Conservation (phyloP, 768 basidiomycete species). For the Boletus insuetus region DNA sequence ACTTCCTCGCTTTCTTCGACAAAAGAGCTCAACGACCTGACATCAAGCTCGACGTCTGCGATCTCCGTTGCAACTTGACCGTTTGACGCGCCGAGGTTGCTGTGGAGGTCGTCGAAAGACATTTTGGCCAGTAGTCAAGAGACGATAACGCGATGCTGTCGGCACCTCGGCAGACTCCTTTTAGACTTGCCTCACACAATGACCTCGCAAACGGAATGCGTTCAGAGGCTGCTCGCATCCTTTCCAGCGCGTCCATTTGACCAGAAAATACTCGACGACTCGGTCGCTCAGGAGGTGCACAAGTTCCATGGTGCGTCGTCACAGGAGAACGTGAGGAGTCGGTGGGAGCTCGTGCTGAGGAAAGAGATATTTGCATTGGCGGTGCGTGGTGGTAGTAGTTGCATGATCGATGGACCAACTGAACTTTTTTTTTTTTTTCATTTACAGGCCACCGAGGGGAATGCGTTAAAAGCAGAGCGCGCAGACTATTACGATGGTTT, state of each 20-base stretch:
- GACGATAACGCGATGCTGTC: slow-evolving; percentile 16
- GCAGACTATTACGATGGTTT: slow-evolving; percentile 61
- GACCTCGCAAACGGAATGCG: slow-evolving; percentile 50
- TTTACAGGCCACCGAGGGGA: slow-evolving; percentile 62
- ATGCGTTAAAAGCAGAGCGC: slow-evolving; percentile 51
- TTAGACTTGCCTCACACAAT: slow-evolving; percentile 26
- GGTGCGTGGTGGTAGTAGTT: slow-evolving; percentile 37
- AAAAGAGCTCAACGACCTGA: slow-evolving; percentile 32
- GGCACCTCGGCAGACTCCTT: slow-evolving; percentile 25
- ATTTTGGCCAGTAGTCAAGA: slow-evolving; percentile 13
- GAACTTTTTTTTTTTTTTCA: not conserved
- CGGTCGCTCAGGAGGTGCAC: slow-evolving; percentile 45
- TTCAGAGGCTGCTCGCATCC: slow-evolving; percentile 49
- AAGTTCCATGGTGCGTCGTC: slow-evolving; percentile 43
- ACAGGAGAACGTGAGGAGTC: slow-evolving; percentile 60
- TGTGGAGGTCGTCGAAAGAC: slow-evolving; percentile 26
- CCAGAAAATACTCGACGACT: slow-evolving; percentile 45
- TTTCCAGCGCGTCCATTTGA: slow-evolving; percentile 52
- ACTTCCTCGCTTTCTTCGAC: slow-evolving; percentile 25
- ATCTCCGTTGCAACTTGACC: slow-evolving; percentile 1
- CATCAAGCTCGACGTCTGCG: slow-evolving; percentile 35
- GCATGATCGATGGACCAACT: not conserved
- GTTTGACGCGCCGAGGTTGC: slow-evolving; percentile 7
- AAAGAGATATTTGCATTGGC: slow-evolving; percentile 71
- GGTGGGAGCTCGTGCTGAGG: slow-evolving; percentile 74